Evolutionary conservation across 176 grass and related monocot genomes (phyloP), one percentile per base, ranked within the genome.

Genomic region (Eleusine indica): DNA sequence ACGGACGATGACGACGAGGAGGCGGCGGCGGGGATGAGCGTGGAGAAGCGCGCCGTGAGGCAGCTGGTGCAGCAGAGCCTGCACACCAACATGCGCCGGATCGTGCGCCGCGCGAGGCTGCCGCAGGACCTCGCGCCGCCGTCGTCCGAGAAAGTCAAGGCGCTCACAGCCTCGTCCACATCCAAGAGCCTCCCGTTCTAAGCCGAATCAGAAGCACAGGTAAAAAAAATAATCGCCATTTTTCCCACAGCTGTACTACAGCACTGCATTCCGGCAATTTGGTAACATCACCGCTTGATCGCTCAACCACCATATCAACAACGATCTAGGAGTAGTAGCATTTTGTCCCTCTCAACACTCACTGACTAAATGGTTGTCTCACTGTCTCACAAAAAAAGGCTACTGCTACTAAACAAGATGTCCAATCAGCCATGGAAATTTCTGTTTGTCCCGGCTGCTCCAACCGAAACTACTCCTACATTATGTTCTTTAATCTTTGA

Each of bases 101-200:
- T 96, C 82, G 93, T 90, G 7, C 89, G 88, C 2, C 89, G 96
- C 4, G 93, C 96, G 37, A 86, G 94, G 73, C 73, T 96, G 0
- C 96, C 89, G 44, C 91, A 91, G 74, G 91, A 96, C 48, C 87
- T 92, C 30, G 77, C 85, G 83, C 96, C 95, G 40, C 15, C 76
- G 42, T 76, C 92, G n/a, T 67, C 84, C 2, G 79, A 85, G 44
- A 90, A 67, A 5, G 62, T 92, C 58, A 90, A 84, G 68, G 87
- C 89, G 21, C 91, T 95, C 80, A 82, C 85, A 30, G 78, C 76
- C 35, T 85, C 89, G 11, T 88, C 91, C 73, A 95, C 93, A 48
- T 95, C 96, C 83, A 99, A 99, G 84, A 99, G 96, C 91, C 79
- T 99, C 80, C 91, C 96, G 11, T 99, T 99, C 89, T 99, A 76